phyloP scores from a whole-genome alignment of 352 stramenopile genomes.

The Phytophthora hybrid region DNA sequence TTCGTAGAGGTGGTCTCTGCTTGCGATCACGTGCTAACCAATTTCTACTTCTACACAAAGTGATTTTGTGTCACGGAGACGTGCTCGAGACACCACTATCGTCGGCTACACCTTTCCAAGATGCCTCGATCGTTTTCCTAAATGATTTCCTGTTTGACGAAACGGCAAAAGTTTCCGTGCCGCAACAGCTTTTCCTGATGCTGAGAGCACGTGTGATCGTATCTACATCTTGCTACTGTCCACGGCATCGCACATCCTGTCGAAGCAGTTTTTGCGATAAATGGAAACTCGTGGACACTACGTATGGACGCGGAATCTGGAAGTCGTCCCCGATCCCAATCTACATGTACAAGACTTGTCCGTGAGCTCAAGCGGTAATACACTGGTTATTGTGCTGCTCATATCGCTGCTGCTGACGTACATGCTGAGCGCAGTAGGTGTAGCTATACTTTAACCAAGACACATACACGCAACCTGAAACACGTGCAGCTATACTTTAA shows the following conservation, averaged over 20 bases:
- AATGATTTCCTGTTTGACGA: slow-evolving; percentile 21
- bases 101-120: slow-evolving; percentile 5
- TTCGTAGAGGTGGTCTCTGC: not conserved
- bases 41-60: slow-evolving; percentile 14
- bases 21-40: not conserved
- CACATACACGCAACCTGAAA: no score
- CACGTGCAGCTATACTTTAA: no score
- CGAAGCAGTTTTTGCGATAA: not conserved
- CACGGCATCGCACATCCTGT: slow-evolving; percentile 3
- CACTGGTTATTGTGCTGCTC: not conserved
- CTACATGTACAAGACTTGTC: not conserved
- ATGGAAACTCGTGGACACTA: slow-evolving; percentile 1
- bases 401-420: not conserved
- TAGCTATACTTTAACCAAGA: no score
- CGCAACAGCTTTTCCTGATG: slow-evolving; percentile 2
- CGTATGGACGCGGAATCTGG: slow-evolving; percentile 2
- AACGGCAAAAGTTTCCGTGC: not conserved
- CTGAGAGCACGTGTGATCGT: slow-evolving; percentile 9
- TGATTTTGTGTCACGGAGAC: slow-evolving; percentile 8
- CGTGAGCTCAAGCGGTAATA: not conserved
- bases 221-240: slow-evolving; percentile 9
- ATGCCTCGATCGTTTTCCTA: slow-evolving; percentile 4
- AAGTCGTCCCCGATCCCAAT: slow-evolving; percentile 2
- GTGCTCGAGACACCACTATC: slow-evolving; percentile 1
- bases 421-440: no score